Conservation (phyloP, 495 filamentous ascomycete species). For the Talaromyces thailandensis region DNA sequence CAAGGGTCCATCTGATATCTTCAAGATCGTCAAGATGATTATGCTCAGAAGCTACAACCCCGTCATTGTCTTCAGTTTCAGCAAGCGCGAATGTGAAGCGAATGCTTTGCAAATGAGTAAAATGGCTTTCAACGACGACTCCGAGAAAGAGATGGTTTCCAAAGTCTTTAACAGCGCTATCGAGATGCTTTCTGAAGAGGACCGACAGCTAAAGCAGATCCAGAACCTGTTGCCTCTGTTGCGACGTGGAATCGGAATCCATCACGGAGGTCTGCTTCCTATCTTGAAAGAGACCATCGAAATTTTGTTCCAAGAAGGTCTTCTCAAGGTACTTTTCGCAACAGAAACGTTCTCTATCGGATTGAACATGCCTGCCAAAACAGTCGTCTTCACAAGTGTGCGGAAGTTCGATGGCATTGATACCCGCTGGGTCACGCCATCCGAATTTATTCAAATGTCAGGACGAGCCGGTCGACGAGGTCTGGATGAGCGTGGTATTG, state of each 20-base stretch:
- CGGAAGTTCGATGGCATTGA: conserved; percentile 87
- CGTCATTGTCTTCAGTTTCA: conserved; percentile 98
- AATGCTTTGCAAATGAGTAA: conserved; percentile 75
- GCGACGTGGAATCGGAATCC: conserved; percentile 87
- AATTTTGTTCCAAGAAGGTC: conserved; percentile 94
- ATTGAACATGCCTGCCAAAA: conserved; percentile 98
- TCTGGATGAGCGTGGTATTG: conserved; percentile 95
- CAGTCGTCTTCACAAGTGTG: conserved; percentile 94
- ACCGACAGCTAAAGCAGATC: conserved; percentile 80
- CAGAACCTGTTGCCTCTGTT: conserved; percentile 83
- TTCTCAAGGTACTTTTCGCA: conserved; percentile 96
- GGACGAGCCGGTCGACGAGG: conserved; percentile 92
- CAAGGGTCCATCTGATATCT: conserved; percentile 70
- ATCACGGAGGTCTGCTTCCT: conserved; percentile 91
- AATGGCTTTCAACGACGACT: conserved; percentile 94
- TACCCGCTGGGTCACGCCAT: conserved; percentile 79
- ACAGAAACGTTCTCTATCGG: conserved; percentile 99
- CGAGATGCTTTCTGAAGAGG: conserved; percentile 81
- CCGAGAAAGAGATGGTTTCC: conserved; percentile 87
- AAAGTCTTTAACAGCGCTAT: conserved; percentile 92
- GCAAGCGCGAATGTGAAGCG: conserved; percentile 89
- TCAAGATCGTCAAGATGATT: conserved; percentile 97
- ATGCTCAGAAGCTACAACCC: conserved; percentile 94
- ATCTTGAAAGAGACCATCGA: conserved; percentile 98
- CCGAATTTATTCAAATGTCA: conserved; percentile 98